A percentile compares a stretch with the other conserved stretches of the same genome.
These are phyloP conservation scores for Immersiporthe knoxdaviesiana DNA, from an alignment of 2,329 filamentous ascomycete species.

Conservation along the genomic window DNA sequence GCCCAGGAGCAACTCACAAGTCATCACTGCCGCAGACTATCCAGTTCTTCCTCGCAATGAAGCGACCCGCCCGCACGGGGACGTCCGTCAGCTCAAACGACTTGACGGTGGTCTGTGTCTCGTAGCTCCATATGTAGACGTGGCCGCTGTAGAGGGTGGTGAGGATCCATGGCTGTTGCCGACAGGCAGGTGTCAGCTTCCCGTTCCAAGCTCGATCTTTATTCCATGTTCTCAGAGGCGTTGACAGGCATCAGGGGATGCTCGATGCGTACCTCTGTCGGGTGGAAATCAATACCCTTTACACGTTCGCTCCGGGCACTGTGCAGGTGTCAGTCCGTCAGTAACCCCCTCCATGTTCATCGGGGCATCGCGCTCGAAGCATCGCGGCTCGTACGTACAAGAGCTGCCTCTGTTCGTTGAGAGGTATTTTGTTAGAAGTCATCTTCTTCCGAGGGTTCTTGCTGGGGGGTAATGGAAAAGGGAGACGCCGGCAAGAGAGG, in stretches of 20 bases:
- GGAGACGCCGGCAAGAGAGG: not conserved
- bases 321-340: slow-evolving; percentile 10
- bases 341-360: not conserved
- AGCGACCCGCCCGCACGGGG: slow-evolving; percentile 92
- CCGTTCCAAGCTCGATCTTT: not conserved
- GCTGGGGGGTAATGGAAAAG: not conserved
- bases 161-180: slow-evolving; percentile 29
- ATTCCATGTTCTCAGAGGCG: not conserved
- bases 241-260: slow-evolving; percentile 10
- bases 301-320: slow-evolving; percentile 87
- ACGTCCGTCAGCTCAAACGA: slow-evolving; percentile 99
- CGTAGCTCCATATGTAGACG: slow-evolving; percentile 99
- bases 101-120: slow-evolving; percentile 95
- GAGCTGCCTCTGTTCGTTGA: slow-evolving; percentile 68
- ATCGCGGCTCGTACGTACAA: slow-evolving; percentile 44
- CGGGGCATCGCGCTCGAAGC: not conserved
- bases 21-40: slow-evolving; percentile 94
- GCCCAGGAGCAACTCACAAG: slow-evolving; percentile 57
- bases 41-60: slow-evolving; percentile 98
- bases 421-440: slow-evolving; percentile 40
- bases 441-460: not conserved
- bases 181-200: slow-evolving; percentile 7
- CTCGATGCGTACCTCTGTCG: slow-evolving; percentile 89
- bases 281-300: slow-evolving; percentile 97
- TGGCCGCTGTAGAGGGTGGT: slow-evolving; percentile 63